Conservation (phyloP, 768 basidiomycete species). For the Pleurotus salmoneostramineus region DNA sequence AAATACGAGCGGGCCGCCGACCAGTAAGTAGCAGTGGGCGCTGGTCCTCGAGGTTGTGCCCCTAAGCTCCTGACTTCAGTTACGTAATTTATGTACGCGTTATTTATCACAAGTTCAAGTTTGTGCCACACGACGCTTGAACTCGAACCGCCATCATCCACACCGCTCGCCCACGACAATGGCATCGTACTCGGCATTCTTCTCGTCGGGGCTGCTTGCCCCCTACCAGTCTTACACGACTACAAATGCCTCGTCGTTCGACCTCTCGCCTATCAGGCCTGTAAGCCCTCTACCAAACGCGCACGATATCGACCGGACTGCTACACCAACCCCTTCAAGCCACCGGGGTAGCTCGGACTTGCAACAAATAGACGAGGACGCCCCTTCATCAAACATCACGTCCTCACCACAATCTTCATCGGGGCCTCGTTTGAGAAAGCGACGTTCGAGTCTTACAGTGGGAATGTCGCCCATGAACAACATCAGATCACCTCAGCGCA, state of each 20-base stretch:
- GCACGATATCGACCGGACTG: slow-evolving; percentile 23
- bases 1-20: too few species aligned
- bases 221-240: slow-evolving; percentile 25
- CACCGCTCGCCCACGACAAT: slow-evolving; percentile 13
- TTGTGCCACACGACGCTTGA: not conserved
- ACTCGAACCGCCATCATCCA: slow-evolving; percentile 2
- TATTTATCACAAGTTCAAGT: slow-evolving; percentile 2
- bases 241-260: slow-evolving; percentile 9
- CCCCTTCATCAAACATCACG: slow-evolving; percentile 18
- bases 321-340: slow-evolving; percentile 28
- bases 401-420: slow-evolving; percentile 23
- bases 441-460: slow-evolving; percentile 61
- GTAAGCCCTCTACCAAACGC: slow-evolving; percentile 20
- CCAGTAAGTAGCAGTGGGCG: too few species aligned
- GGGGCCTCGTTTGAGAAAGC: slow-evolving; percentile 48
- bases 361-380: slow-evolving; percentile 16
- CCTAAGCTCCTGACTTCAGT: not conserved
- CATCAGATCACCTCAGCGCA: slow-evolving; percentile 56
- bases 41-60: too few species aligned
- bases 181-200: slow-evolving; percentile 59
- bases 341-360: slow-evolving; percentile 16
- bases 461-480: slow-evolving; percentile 48
- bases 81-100: slow-evolving; percentile 9
- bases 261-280: slow-evolving; percentile 19
- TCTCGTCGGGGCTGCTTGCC: slow-evolving; percentile 68